Base-by-base conservation (phyloP, 78 protist species). In the Polysphondylium violaceum region DNA sequence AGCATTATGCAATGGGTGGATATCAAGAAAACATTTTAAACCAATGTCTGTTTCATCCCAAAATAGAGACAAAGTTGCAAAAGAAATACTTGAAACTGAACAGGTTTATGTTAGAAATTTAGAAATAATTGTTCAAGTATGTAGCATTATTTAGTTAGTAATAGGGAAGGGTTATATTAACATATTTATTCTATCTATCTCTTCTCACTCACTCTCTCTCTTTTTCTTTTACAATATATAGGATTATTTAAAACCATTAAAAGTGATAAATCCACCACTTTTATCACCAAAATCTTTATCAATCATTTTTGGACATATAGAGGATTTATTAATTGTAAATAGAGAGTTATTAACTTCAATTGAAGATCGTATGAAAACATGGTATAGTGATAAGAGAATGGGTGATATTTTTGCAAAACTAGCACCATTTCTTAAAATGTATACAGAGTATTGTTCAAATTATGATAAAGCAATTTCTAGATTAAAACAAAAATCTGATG, bases 31-130 rank as follows among this genome's bases (percentile, higher is more conserved):
- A 59, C 31, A 65, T 38, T 83, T 69, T 69, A 74, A 64, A 61
- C 9, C 2, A 47, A 12, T 50, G 29, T 23, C 58, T 35, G 44
- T 69, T 21, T 25, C 50, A 14, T 40, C 67, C 38, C 41, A 60
- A 47, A 83, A 83, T 23, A 83, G 90, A 69, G 90, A 83, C 43
- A 83, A 83, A 56, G 90, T 83, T 31, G 90, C 90, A n/a, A 83
- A 83, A 43, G 90, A 83, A 50, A 83, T 83, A 31, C 53, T 83
- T n/a, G 90, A 83, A 23, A 83, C 90, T 9, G 90, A 83, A 58
- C 47, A 44, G 25, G 58, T 83, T 5, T 83, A 83, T 83, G 90
- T 83, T 36, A 83, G 78, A 69, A 83, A 83, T 59, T 69, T 83
- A 58, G 90, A 83, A 83, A 43, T 61, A 19, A 83, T 83, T 69